Percentiles rank a stretch among this genome's conserved stretches.
phyloP scores from a whole-genome alignment of 164 flowering plant genomes.

The Chimonanthus salicifolius region DNA sequence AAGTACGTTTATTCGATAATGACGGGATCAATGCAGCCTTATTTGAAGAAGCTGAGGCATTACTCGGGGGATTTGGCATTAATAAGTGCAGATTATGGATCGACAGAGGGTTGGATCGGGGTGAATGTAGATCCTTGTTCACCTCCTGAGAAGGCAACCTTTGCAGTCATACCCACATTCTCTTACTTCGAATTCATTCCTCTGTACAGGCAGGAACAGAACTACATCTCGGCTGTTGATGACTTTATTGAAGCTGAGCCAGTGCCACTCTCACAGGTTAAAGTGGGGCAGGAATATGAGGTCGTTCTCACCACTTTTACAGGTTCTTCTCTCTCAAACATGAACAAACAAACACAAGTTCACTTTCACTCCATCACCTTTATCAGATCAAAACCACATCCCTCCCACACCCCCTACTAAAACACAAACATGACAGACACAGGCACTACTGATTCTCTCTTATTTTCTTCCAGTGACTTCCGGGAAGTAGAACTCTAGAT shows the following conservation, averaged over 20 bases:
- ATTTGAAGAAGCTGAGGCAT: constrained; percentile 64
- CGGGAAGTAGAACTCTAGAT: too few relatives aligned
- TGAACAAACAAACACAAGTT: too few relatives aligned
- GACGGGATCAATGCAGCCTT: constrained; percentile 88
- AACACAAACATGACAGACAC: neutral
- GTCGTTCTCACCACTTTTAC: constrained; percentile 85
- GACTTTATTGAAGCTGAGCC: constrained; percentile 70
- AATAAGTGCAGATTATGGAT: constrained; percentile 89
- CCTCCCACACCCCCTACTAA: neutral
- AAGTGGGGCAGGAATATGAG: constrained; percentile 76
- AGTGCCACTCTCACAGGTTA: constrained; percentile 60
- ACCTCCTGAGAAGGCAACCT: constrained; percentile 68
- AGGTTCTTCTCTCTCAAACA: constrained; percentile 31
- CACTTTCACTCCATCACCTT: too few relatives aligned
- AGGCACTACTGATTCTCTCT: neutral
- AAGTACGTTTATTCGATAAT: constrained; percentile 76
- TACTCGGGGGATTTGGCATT: constrained; percentile 64
- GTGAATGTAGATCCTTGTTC: constrained; percentile 63
- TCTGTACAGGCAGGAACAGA: constrained; percentile 36
- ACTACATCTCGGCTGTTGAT: constrained; percentile 21
- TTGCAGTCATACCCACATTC: constrained; percentile 76
- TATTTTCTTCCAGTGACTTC: too few relatives aligned
- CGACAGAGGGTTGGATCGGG: constrained; percentile 93
- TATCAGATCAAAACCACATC: too few relatives aligned
- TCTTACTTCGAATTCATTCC: constrained; percentile 93